Percentiles rank a stretch among this genome's conserved stretches.
Evolutionary conservation across 257 asterid species (phyloP).

Genomic region (Fraxinus excelsior): DNA sequence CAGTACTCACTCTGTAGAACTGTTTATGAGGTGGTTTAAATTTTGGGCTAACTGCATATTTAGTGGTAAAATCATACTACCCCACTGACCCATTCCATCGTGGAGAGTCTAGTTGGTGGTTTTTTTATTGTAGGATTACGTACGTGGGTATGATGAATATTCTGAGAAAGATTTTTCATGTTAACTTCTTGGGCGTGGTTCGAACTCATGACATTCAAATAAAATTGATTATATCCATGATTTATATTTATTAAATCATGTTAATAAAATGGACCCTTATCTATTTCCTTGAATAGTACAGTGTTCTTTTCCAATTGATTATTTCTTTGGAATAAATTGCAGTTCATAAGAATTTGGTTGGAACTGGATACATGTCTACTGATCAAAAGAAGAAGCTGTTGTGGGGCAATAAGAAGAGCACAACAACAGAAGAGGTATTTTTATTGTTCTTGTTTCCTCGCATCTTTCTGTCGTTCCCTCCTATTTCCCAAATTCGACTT

Average conservation of each 20-base stretch:
- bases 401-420: conserved; percentile 93
- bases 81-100: not conserved
- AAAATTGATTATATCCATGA: not conserved
- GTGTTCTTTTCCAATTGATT: conserved; percentile 7
- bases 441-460: not conserved
- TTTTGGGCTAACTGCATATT: not conserved
- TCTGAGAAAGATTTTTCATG: not conserved
- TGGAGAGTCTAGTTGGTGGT: not conserved
- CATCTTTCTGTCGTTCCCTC: not conserved
- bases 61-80: not conserved
- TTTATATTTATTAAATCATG: not conserved
- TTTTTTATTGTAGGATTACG: not conserved
- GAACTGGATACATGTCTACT: conserved; percentile 92
- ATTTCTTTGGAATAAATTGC: conserved; percentile 28
- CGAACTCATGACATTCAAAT: not conserved
- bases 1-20: not conserved
- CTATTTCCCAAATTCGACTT: not conserved
- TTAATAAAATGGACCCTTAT: not conserved
- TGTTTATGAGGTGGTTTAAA: not conserved
- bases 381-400: conserved; percentile 98
- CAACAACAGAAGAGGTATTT: conserved; percentile 78
- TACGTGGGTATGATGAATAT: not conserved
- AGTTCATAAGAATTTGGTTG: conserved; percentile 88
- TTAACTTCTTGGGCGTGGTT: not conserved
- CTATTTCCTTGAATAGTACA: not conserved